Percentiles rank a stretch among this genome's conserved stretches.
Evolutionary conservation across 179 eudicot genomes (phyloP).

Genomic region (Spergularia azorica): DNA sequence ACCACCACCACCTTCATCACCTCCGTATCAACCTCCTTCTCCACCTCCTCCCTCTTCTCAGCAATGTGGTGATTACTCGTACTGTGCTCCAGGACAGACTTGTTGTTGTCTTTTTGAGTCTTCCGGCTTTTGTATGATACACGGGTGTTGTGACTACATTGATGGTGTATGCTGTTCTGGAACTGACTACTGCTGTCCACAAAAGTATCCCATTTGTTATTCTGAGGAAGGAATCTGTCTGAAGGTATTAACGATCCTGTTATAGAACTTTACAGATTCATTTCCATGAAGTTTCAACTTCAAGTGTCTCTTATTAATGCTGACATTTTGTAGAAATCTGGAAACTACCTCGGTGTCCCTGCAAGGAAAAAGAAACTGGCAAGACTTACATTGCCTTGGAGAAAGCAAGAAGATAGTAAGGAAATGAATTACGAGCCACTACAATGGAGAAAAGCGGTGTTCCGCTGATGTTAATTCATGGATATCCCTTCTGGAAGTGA

Average conservation of each 20-base stretch:
- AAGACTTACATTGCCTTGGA: slow-evolving; percentile 64
- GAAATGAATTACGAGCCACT: slow-evolving; percentile 30
- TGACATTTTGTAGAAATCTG: slow-evolving; percentile 25
- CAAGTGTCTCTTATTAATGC: neutral
- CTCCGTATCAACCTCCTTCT: slow-evolving; percentile 34
- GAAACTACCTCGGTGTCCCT: slow-evolving; percentile 37
- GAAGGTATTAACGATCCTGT: slow-evolving; percentile 38
- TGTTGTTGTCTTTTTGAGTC: slow-evolving; percentile 61
- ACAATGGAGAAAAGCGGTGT: slow-evolving; percentile 36
- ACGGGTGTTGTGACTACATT: slow-evolving; percentile 61
- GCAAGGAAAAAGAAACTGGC: slow-evolving; percentile 49
- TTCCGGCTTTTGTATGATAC: slow-evolving; percentile 44
- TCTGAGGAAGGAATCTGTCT: slow-evolving; percentile 47
- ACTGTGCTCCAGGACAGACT: slow-evolving; percentile 52
- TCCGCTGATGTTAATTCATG: slow-evolving; percentile 19
- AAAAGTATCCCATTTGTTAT: slow-evolving; percentile 65
- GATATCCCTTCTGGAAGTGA: neutral
- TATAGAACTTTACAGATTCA: neutral
- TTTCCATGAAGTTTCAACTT: neutral
- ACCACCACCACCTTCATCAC: slow-evolving; percentile 17
- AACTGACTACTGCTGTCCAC: slow-evolving; percentile 61
- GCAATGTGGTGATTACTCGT: slow-evolving; percentile 37
- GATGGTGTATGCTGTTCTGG: slow-evolving; percentile 69
- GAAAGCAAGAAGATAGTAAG: slow-evolving; percentile 36
- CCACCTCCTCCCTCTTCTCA: slow-evolving; percentile 32